A percentile compares a stretch with the other conserved stretches of the same genome.
These are phyloP conservation scores for Exophiala aquamarina DNA, from an alignment of 2,329 filamentous ascomycete species.

Conservation along the genomic window DNA sequence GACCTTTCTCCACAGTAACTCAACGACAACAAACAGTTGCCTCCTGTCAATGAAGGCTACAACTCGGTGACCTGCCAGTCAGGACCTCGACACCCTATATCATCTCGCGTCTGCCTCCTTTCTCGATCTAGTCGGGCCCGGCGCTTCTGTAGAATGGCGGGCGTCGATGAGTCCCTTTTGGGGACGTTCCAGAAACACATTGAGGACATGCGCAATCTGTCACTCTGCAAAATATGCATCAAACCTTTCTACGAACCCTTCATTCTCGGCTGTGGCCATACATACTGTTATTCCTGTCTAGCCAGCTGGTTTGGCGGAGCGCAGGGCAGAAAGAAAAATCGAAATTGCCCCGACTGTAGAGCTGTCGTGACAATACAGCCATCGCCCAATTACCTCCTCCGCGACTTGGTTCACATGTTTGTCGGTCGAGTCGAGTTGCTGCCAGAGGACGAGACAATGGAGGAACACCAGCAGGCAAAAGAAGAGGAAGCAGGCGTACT, in stretches of 20 bases:
- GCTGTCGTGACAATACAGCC: slow-evolving; percentile 58
- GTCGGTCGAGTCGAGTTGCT: slow-evolving; percentile 60
- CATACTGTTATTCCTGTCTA: slow-evolving; percentile 65
- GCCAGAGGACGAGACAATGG: slow-evolving; percentile 62
- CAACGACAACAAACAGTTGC: not conserved
- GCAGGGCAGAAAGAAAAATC: slow-evolving; percentile 42
- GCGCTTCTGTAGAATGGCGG: slow-evolving; percentile 12
- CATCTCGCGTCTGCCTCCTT: not conserved
- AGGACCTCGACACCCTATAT: not conserved
- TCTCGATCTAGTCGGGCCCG: not conserved
- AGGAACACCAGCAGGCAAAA: slow-evolving; percentile 59
- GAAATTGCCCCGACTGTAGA: slow-evolving; percentile 69
- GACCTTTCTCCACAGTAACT: not conserved
- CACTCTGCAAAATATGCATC: slow-evolving; percentile 69
- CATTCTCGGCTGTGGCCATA: slow-evolving; percentile 67
- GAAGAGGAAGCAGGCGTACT: slow-evolving; percentile 61
- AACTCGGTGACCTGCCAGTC: too few relatives aligned
- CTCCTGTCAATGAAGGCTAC: not conserved
- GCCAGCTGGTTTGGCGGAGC: slow-evolving; percentile 37
- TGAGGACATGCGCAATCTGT: slow-evolving; percentile 58
- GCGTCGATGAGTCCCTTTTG: slow-evolving; percentile 30
- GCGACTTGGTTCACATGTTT: slow-evolving; percentile 65
- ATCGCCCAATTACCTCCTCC: slow-evolving; percentile 65
- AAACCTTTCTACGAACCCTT: slow-evolving; percentile 69
- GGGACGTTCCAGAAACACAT: slow-evolving; percentile 55